Evolutionary conservation across 225 moss, liverwort and hornwort genomes (phyloP).

Genomic region (Bryoerythrophyllum caledonicum): DNA sequence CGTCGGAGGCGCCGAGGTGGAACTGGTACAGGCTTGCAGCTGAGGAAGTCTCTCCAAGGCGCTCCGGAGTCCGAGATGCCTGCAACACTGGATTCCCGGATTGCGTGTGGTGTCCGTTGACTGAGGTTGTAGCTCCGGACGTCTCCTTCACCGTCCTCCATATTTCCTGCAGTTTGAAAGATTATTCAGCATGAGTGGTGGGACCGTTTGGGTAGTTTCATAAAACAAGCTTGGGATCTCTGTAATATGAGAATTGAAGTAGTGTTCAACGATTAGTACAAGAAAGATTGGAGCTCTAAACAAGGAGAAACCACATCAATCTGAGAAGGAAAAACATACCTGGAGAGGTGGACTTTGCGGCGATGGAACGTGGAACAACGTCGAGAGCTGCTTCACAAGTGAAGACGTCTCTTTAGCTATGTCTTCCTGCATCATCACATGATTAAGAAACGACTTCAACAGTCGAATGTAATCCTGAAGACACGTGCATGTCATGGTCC

Average conservation of each 20-base stretch:
- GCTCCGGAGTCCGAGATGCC: conserved; percentile 63
- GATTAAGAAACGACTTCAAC: neutral
- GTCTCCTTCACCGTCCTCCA: conserved; percentile 56
- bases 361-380: conserved; percentile 57
- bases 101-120: no score
- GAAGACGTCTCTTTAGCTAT: conserved; percentile 50
- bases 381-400: conserved; percentile 54
- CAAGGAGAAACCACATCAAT: neutral
- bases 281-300: neutral
- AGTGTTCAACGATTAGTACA: no score
- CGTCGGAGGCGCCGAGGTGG: conserved; percentile 31
- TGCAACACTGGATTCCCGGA: no score
- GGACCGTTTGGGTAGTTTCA: no score
- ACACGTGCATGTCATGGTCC: neutral
- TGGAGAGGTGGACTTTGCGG: conserved; percentile 44
- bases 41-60: conserved; percentile 45
- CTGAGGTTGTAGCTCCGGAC: conserved; percentile 28
- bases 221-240: no score
- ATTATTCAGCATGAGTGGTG: neutral
- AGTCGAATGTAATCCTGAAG: conserved; percentile 1
- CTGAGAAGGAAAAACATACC: conserved; percentile 13
- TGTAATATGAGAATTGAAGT: no score
- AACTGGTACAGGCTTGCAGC: conserved; percentile 39
- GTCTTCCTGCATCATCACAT: conserved; percentile 49
- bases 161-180: conserved; percentile 39